Conservation (phyloP, 2,329 filamentous ascomycete species). For the Ceratocystis lukuohia region DNA sequence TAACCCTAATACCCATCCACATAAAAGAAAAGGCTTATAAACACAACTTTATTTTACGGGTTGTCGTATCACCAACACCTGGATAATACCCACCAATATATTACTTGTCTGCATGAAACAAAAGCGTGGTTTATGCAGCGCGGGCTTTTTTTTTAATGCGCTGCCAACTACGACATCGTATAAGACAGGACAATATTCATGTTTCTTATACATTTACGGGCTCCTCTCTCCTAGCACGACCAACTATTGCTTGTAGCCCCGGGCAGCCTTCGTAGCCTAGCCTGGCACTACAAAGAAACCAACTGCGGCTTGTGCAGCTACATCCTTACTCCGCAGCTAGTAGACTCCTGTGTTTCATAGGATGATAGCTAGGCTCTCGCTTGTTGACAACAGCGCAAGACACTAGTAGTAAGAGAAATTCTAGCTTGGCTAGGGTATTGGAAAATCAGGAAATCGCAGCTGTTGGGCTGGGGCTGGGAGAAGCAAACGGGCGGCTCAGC, state of each 20-base stretch:
- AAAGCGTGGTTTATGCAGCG: neutral
- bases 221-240: too few species aligned
- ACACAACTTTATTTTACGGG: neutral
- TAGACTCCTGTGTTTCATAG: neutral
- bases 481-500: neutral
- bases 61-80: neutral
- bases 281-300: neutral
- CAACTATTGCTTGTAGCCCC: too few species aligned
- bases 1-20: neutral
- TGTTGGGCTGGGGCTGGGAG: neutral
- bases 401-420: neutral
- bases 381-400: neutral
- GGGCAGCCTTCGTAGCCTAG: neutral
- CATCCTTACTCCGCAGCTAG: neutral
- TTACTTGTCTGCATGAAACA: neutral
- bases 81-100: neutral
- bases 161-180: neutral
- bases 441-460: neutral
- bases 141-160: neutral
- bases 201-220: neutral
- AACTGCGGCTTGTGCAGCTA: neutral
- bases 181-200: neutral
- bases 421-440: neutral
- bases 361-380: neutral
- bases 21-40: neutral